phyloP scores from a whole-genome alignment of 2,329 filamentous ascomycete species.

The Lasiodiplodia sp. region DNA sequence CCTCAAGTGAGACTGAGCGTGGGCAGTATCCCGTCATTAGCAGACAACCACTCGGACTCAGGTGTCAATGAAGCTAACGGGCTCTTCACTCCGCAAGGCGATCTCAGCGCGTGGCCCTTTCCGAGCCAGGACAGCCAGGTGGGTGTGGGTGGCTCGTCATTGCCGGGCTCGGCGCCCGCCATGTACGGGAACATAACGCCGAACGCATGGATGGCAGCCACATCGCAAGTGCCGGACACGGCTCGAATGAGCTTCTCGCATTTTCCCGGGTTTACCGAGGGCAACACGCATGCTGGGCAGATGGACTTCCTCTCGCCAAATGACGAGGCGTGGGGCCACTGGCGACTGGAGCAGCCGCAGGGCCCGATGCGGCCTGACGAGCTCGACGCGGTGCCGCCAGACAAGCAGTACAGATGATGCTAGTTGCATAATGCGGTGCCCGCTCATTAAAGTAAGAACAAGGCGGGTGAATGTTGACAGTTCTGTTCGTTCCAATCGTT shows the following conservation, averaged over 20 bases:
- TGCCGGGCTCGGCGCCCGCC: conserved; percentile 7
- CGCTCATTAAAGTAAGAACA: background rate
- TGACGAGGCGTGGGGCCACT: conserved; percentile 10
- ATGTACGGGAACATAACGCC: conserved; percentile 10
- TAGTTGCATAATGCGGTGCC: background rate
- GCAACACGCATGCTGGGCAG: conserved; percentile 1
- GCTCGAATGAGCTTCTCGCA: conserved; percentile 20
- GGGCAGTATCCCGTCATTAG: background rate
- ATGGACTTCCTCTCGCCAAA: conserved; percentile 7
- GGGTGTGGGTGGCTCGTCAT: conserved; percentile 2
- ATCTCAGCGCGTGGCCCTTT: conserved; percentile 15
- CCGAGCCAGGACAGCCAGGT: conserved; percentile 5
- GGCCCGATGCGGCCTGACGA: background rate
- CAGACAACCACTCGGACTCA: conserved; percentile 6
- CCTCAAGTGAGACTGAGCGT: conserved; percentile 3
- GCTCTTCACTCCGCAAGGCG: conserved; percentile 12
- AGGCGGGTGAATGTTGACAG: background rate
- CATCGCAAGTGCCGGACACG: conserved; percentile 20
- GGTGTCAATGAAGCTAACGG: background rate
- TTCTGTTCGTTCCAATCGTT: background rate
- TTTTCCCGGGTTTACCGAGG: conserved; percentile 9
- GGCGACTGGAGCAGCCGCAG: conserved; percentile 21
- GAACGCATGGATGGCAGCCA: conserved; percentile 13
- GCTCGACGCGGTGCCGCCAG: conserved; percentile 7
- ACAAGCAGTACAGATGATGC: conserved; percentile 10